A percentile compares a stretch with the other conserved stretches of the same genome.
Evolutionary conservation across 495 filamentous ascomycete genomes (phyloP).

Genomic region (Penicillium herquei): DNA sequence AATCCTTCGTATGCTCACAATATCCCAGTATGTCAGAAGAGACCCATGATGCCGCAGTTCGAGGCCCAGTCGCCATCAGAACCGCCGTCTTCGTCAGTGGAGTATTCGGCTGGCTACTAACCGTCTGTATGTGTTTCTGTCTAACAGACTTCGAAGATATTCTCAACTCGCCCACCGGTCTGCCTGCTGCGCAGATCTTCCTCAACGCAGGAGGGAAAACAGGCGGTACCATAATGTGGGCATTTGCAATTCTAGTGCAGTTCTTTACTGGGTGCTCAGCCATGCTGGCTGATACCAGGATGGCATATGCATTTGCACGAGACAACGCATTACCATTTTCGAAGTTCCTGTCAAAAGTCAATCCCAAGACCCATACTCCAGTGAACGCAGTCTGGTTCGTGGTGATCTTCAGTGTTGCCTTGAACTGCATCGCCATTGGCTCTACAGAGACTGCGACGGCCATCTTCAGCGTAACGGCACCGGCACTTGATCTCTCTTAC

Average conservation of each 20-base stretch:
- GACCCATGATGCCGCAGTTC: conserved; percentile 66
- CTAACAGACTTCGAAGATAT: conserved; percentile 62
- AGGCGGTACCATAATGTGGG: conserved; percentile 67
- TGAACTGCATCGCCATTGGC: conserved; percentile 69
- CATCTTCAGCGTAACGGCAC: conserved; percentile 71
- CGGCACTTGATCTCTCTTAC: conserved; percentile 67
- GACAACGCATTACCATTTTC: conserved; percentile 71
- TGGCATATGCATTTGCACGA: conserved; percentile 71
- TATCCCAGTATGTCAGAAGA: conserved; percentile 65
- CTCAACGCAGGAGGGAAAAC: conserved; percentile 61
- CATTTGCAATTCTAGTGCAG: conserved; percentile 66
- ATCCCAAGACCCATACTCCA: conserved; percentile 58
- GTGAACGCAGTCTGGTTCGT: conserved; percentile 73
- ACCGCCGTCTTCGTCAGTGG: conserved; percentile 66
- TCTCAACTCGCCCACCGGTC: conserved; percentile 59
- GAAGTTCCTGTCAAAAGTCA: conserved; percentile 58
- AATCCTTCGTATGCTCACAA: too few relatives aligned
- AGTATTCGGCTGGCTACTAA: conserved; percentile 62
- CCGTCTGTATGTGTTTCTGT: conserved; percentile 68
- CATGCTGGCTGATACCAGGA: conserved; percentile 68
- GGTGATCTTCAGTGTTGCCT: conserved; percentile 57
- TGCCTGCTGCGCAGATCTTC: conserved; percentile 71
- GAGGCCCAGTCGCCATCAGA: conserved; percentile 63
- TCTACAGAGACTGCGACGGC: conserved; percentile 64
- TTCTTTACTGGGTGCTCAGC: conserved; percentile 72